Evolutionary conservation across 169 alveolate species (phyloP), one percentile per base, ranked within the genome.

Genomic region (Plasmodium vivax): DNA sequence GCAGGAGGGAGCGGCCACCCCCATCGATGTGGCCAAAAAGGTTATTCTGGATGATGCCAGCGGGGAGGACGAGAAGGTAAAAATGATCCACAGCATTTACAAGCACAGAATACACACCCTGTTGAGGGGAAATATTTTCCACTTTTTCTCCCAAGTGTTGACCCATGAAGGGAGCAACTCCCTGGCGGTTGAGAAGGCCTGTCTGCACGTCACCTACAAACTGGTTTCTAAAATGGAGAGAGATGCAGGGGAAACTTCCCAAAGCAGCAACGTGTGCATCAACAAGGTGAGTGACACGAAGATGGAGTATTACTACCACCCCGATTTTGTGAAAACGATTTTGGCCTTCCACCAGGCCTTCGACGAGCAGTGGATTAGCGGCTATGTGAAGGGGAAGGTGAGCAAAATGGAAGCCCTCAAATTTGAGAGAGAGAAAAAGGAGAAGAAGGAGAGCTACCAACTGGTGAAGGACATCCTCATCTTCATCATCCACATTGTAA

Each of bases 1-100:
- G 12, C 19, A 43, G 32, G 58, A 43, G 19, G 72, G 62, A 5
- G 23, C 3, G 3, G 23, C 23, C 8, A 88, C 30, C 43, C 58
- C 81, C 2, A 79, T 88, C 43, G 90, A 81, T 16, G 27, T 38
- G 23, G 41, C 68, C 36, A 88, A 88, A 80, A 62, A 68, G 7
- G 16, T 19, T 1, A 14, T 88, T 27, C 32, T 38, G 1, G 90
- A 88, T 80, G 79, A 73, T 56, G 82, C 68, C 51, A 54, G 19
- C 14, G 62, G 43, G 23, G 94, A 88, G 14, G 90, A 88, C 19
- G 58, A 85, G 5, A 88, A 88, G 80, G 58, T 80, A 14, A 88
- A 88, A 88, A 79, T 88, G 94, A 27, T 88, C 3, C 62, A 88
- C 36, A 58, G 79, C 36, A 88, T 88, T 77, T 88, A 68, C n/a